phyloP scores from a whole-genome alignment of 2,329 filamentous ascomycete genomes.

The Sphaerostilbella broomeana region DNA sequence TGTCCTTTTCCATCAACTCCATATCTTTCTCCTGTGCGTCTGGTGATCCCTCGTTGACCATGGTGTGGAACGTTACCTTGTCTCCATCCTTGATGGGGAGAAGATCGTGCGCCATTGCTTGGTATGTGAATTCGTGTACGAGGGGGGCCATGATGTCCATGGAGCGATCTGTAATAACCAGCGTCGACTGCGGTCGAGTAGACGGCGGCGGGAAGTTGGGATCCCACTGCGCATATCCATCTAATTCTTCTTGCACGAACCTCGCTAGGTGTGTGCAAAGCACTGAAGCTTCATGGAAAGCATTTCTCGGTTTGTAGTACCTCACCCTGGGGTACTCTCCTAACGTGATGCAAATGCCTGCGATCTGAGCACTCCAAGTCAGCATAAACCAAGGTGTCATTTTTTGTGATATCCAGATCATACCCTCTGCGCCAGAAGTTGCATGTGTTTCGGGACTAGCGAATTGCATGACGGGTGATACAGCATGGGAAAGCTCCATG shows the following conservation, averaged over 20 bases:
- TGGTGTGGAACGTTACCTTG: slow-evolving; percentile 78
- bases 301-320: slow-evolving; percentile 72
- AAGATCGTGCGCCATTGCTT: slow-evolving; percentile 95
- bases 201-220: slow-evolving; percentile 76
- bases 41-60: slow-evolving; percentile 64
- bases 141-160: slow-evolving; percentile 88
- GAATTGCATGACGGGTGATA: slow-evolving; percentile 88
- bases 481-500: slow-evolving; percentile 89
- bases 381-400: no score
- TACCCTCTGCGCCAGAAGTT: slow-evolving; percentile 82
- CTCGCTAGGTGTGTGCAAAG: slow-evolving; percentile 81
- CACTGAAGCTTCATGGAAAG: slow-evolving; percentile 80
- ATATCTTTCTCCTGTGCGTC: slow-evolving; percentile 80
- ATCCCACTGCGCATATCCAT: slow-evolving; percentile 80
- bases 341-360: slow-evolving; percentile 75
- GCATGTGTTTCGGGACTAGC: slow-evolving; percentile 76
- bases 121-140: slow-evolving; percentile 95
- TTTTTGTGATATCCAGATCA: no score
- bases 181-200: slow-evolving; percentile 69
- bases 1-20: slow-evolving; percentile 84
- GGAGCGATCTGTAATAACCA: slow-evolving; percentile 83
- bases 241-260: slow-evolving; percentile 86
- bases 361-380: slow-evolving; percentile 33
- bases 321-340: slow-evolving; percentile 91
- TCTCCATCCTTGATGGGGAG: slow-evolving; percentile 82